These are phyloP conservation scores for Anisodus tanguticus DNA, from an alignment of 257 asterid species.

Conservation along the genomic window DNA sequence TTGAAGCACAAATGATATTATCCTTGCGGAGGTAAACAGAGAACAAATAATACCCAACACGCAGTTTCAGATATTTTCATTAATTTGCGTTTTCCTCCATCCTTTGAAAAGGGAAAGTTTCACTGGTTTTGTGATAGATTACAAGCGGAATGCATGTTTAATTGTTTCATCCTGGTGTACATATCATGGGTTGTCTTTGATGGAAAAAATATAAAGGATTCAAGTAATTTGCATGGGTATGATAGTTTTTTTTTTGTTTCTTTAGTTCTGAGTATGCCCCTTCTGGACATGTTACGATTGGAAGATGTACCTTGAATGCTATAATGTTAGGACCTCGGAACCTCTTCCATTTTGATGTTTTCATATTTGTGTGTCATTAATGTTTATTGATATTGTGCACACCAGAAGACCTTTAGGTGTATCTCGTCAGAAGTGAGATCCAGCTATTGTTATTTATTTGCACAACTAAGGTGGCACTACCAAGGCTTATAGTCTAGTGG, in stretches of 20 bases:
- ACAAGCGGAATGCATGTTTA: background rate
- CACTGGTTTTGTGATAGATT: background rate
- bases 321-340: background rate
- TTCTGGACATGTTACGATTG: background rate
- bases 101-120: background rate
- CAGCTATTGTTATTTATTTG: background rate
- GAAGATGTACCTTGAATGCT: background rate
- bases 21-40: constrained; percentile 4
- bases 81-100: background rate
- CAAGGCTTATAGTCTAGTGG: constrained; percentile 13
- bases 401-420: background rate
- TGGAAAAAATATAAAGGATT: background rate
- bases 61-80: background rate
- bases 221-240: constrained; percentile 3
- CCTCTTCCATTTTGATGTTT: constrained; percentile 21
- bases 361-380: background rate
- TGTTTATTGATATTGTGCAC: background rate
- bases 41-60: background rate
- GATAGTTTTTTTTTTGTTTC: background rate
- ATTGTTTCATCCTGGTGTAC: background rate
- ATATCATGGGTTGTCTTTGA: background rate
- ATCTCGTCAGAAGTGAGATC: background rate
- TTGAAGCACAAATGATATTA: background rate
- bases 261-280: background rate
- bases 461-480: background rate